These are phyloP conservation scores for Dentipellis sp. DNA, from an alignment of 768 basidiomycete species.

Conservation along the genomic window DNA sequence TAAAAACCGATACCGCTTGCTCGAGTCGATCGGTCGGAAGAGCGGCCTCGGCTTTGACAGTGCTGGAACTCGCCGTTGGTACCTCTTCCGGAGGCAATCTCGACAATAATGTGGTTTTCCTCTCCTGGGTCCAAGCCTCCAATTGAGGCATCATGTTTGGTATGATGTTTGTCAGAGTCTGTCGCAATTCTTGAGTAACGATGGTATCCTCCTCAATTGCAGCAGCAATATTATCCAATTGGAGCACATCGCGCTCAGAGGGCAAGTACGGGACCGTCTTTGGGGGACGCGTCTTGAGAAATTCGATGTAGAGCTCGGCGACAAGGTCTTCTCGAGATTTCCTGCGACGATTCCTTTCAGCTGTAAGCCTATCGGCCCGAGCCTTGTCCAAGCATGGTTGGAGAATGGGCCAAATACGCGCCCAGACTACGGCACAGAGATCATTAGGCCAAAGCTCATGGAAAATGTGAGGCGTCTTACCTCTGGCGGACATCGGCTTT, in stretches of 20 bases:
- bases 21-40: not conserved
- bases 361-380: not conserved
- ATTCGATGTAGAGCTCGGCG: not conserved
- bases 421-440: not conserved
- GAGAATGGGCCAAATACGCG: not conserved
- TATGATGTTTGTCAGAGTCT: not conserved
- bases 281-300: not conserved
- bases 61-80: not conserved
- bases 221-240: not conserved
- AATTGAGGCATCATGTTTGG: not conserved
- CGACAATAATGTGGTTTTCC: not conserved
- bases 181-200: not conserved
- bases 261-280: not conserved
- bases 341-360: not conserved
- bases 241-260: not conserved
- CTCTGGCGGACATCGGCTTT: slow-evolving; percentile 9
- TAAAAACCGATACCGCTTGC: not conserved
- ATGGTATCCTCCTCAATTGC: not conserved
- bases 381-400: not conserved
- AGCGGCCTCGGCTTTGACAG: not conserved
- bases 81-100: not conserved
- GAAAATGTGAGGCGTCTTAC: not conserved
- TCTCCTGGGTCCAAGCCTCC: not conserved
- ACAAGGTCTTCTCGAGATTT: not conserved
- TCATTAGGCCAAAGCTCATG: not conserved